These are phyloP conservation scores for Erysimum cheiranthoides DNA, from an alignment of 345 rosid genomes.

Conservation along the genomic window DNA sequence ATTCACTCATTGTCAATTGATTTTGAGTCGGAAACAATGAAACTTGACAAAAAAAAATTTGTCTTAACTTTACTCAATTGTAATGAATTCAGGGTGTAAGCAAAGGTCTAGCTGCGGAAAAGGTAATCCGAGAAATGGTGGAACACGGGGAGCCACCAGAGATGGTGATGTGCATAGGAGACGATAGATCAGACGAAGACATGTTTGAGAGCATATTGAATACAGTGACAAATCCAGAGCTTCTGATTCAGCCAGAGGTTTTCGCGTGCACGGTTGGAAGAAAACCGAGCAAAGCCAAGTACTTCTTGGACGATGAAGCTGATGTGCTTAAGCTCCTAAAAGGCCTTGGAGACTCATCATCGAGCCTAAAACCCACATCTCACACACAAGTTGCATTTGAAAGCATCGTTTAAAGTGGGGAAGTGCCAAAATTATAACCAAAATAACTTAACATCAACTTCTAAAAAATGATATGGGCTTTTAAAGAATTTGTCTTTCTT, in stretches of 20 bases:
- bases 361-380: conserved; percentile 41
- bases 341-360: conserved; percentile 69
- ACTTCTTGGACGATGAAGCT: conserved; percentile 66
- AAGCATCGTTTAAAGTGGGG: conserved; percentile 51
- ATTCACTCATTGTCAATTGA: too few species aligned
- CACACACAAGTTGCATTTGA: conserved; percentile 64
- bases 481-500: conserved; percentile 6
- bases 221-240: conserved; percentile 53
- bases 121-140: conserved; percentile 59
- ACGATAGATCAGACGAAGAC: conserved; percentile 89
- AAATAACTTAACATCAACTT: conserved; percentile 32
- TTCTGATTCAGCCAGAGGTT: conserved; percentile 64
- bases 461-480: conserved; percentile 10
- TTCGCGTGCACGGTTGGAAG: conserved; percentile 83
- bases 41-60: neutral
- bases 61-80: neutral
- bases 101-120: conserved; percentile 77
- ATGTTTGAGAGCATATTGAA: conserved; percentile 78
- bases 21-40: too few species aligned
- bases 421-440: conserved; percentile 15
- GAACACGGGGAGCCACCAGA: conserved; percentile 62
- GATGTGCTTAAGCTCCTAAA: conserved; percentile 72
- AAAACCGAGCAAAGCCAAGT: conserved; percentile 86
- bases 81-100: conserved; percentile 63
- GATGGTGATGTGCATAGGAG: conserved; percentile 82